Conservation (phyloP, 2,329 filamentous ascomycete species). For the Monosporascus sp. region DNA sequence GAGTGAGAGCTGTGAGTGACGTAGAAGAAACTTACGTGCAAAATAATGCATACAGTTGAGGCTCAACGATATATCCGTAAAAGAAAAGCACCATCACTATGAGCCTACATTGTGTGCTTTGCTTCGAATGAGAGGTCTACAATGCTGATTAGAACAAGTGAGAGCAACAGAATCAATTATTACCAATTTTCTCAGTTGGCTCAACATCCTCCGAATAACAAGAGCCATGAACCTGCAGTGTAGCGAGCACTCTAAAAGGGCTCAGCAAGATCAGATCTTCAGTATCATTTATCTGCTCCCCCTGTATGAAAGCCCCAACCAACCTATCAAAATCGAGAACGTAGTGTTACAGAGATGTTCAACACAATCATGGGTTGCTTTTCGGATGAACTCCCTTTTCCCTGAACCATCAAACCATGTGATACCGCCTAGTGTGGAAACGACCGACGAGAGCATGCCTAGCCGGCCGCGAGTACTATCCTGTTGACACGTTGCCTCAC, state of each 20-base stretch:
- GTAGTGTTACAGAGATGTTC: background rate
- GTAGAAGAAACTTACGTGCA: background rate
- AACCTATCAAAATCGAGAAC: background rate
- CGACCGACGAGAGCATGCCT: conserved; percentile 1
- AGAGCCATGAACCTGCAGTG: background rate
- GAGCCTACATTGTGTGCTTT: too few relatives aligned
- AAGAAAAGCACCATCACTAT: too few relatives aligned
- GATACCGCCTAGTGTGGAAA: background rate
- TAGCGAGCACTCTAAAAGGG: background rate
- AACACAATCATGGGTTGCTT: background rate
- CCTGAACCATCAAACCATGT: background rate
- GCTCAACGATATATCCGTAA: too few relatives aligned
- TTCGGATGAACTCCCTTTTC: background rate
- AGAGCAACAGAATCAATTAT: background rate
- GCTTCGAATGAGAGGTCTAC: too few relatives aligned
- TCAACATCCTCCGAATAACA: background rate
- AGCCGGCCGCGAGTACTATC: background rate
- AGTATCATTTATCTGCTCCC: background rate
- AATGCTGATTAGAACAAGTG: background rate
- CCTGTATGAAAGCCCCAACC: background rate
- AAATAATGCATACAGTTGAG: too few relatives aligned
- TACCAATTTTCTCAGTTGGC: background rate
- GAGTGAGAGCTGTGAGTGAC: too few relatives aligned
- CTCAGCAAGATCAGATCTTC: background rate
- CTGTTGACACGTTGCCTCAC: background rate